phyloP scores from a whole-genome alignment of 257 asterid species.

The Schizonepeta tenuifolia region DNA sequence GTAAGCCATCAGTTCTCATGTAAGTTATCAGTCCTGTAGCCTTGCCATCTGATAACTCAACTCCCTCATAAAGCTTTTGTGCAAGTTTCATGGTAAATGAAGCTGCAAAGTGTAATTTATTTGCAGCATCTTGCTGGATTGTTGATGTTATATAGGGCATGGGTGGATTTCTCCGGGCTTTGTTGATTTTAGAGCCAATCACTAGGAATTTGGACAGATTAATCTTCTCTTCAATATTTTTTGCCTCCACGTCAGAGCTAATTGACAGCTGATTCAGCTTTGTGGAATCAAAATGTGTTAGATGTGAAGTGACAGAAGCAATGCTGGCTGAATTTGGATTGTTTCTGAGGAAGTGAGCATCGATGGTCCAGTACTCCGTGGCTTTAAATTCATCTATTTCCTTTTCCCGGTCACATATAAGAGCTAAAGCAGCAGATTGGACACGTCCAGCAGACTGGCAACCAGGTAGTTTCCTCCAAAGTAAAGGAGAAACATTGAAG shows the following conservation, averaged over 20 bases:
- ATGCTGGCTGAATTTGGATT: constrained; percentile 37
- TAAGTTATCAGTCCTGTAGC: constrained; percentile 85
- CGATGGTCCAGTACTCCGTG: constrained; percentile 84
- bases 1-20: constrained; percentile 94
- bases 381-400: constrained; percentile 76
- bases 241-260: constrained; percentile 63
- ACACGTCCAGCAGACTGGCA: constrained; percentile 99
- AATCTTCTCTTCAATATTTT: constrained; percentile 57
- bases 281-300: constrained; percentile 60
- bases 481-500: constrained; percentile 88
- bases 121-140: constrained; percentile 97
- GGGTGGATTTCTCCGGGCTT: constrained; percentile 68
- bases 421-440: constrained; percentile 93
- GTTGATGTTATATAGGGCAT: constrained; percentile 85
- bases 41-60: constrained; percentile 68
- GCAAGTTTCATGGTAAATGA: constrained; percentile 85
- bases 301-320: constrained; percentile 50
- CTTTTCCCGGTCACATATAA: constrained; percentile 85
- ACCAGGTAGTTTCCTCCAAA: constrained; percentile 96
- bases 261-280: constrained; percentile 67
- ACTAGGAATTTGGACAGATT: constrained; percentile 58
- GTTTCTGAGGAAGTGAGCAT: constrained; percentile 55
- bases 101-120: constrained; percentile 71
- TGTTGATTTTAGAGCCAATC: constrained; percentile 55
- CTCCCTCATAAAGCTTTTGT: constrained; percentile 91